Base-by-base conservation (phyloP, 1,284 basidiomycete species). In the Puccinia hordei region DNA sequence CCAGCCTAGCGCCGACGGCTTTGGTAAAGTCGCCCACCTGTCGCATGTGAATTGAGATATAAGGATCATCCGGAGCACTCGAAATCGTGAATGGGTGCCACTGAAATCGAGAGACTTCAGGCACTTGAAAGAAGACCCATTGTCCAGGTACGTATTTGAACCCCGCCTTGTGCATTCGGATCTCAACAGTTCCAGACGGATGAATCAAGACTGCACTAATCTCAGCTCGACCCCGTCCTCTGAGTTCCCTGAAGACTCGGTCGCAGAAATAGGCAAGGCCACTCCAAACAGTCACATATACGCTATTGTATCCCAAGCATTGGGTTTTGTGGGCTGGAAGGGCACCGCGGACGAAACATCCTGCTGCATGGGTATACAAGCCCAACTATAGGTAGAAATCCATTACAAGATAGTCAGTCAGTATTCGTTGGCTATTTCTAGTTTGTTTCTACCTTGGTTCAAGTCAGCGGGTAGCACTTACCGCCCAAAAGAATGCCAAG, bases 71-170 rank as follows among this genome's bases (percentile, higher is more conserved):
- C 0, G 93, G 93, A 17, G 94, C 93, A 71, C 92, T 94, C 0
- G 93, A 94, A 86, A 95, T 95, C 59, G 93, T 95, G 87, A 95
- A 95, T 90, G 84, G 83, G 81, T 94, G 84, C 93, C 93, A 95
- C 85, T 95, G 92, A 85, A 88, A 90, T 27, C 84, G 86, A 35
- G 92, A 94, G 15, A 95, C 85, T 69, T 94, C 92, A 0, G 93
- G 93, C 27, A 94, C 89, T 83, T 93, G 92, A 82, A 95, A 87
- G 87, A 94, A 95, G 41, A 95, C 87, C 93, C 94, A 95, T 87
- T 95, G 93, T 22, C 93, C 93, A 55, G 93, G 89, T 66, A 91
- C 91, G 86, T 95, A 94, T 85, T 91, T 93, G 88, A 95, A 92
- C 84, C 90, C 92, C 9, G 92, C 91, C 87, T 95, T 95, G 85